Base-by-base conservation (phyloP, 2,329 filamentous ascomycete genomes). In the Pseudogymnoascus sp. region DNA sequence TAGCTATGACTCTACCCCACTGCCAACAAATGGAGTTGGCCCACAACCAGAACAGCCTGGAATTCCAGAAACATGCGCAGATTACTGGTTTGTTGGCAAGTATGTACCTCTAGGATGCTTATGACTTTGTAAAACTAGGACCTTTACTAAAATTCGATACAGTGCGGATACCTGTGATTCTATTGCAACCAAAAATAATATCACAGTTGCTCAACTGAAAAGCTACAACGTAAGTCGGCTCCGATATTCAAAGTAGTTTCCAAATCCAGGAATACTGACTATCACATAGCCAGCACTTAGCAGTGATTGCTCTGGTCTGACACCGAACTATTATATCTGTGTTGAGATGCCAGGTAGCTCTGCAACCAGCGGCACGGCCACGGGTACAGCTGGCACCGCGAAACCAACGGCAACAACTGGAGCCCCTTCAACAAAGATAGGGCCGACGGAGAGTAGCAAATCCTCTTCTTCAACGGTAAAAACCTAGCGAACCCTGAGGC, bases 21-120 rank as follows among this genome's bases (percentile, higher is more conserved):
- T 52, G 15, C 45, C 58, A 3, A 59, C 38, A 13, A 59, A 59
- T 34, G 58, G 58, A 35, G 58, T 55, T 56, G 58, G 58, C 12
- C 58, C 58, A 59, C 58, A 59, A 34, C 58, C 58, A 21, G 58
- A 59, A 18, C 58, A 59, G 13, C 5, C 39, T 23, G 58, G 58
- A n/a, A 59, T 59, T 19, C 28, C 58, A 5, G 38, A 55, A 23
- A 10, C 21, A 30, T 59, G 58, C 10, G 5, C 12, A 13, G 30
- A 26, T 33, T 59, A 59, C 13, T 59, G 58, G 58, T 59, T 59
- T 18, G 58, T 59, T 33, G 58, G 58, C 2, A 55, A 18, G 57
- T 59, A 41, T 30, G 38, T 52, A 15, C 12, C n/a, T 13, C 13
- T 8, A 5, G 3, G 8, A 5, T n/a, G 15, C 18, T 48, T 26